Evolutionary conservation across 768 basidiomycete genomes (phyloP).

Genomic region (Lanmaoa pseudosensibilis): DNA sequence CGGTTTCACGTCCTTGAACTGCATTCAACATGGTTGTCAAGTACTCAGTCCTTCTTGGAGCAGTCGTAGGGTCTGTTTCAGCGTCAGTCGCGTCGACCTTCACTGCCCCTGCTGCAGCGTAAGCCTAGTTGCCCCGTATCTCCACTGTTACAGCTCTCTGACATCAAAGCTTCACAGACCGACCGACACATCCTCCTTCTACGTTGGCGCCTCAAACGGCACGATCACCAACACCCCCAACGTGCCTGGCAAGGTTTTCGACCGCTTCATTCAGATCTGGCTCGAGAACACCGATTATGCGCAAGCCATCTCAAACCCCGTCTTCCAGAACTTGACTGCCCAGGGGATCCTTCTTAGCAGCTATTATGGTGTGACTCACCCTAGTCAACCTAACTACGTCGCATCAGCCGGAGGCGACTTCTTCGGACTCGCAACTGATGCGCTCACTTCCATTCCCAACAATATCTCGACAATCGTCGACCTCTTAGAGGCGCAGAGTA

Average conservation of each 20-base stretch:
- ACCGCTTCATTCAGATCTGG: conserved; percentile 57
- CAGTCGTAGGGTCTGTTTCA: conserved; percentile 17
- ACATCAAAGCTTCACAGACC: conserved; percentile 19
- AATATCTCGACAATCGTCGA: conserved; percentile 62
- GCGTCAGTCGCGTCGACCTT: conserved; percentile 27
- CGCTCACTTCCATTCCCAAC: conserved; percentile 29
- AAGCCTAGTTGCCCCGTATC: neutral
- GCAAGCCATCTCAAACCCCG: conserved; percentile 26
- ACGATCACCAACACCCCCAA: conserved; percentile 40
- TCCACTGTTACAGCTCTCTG: neutral
- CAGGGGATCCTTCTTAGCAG: conserved; percentile 50
- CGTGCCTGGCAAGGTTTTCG: conserved; percentile 45
- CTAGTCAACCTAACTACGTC: conserved; percentile 61
- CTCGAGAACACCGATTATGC: conserved; percentile 62
- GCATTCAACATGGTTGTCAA: conserved; percentile 16
- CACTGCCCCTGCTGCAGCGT: conserved; percentile 32
- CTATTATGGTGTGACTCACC: conserved; percentile 53
- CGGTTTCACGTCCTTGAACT: neutral
- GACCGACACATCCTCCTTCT: conserved; percentile 37
- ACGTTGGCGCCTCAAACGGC: conserved; percentile 42
- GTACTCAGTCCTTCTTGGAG: conserved; percentile 14
- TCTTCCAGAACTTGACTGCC: conserved; percentile 40
- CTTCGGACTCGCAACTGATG: conserved; percentile 49
- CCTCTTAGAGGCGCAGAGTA: conserved; percentile 53
- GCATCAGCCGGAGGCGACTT: conserved; percentile 53